A percentile compares a stretch with the other conserved stretches of the same genome.
phyloP scores from a whole-genome alignment of 1,284 basidiomycete species.

The Gomphus bonarii region DNA sequence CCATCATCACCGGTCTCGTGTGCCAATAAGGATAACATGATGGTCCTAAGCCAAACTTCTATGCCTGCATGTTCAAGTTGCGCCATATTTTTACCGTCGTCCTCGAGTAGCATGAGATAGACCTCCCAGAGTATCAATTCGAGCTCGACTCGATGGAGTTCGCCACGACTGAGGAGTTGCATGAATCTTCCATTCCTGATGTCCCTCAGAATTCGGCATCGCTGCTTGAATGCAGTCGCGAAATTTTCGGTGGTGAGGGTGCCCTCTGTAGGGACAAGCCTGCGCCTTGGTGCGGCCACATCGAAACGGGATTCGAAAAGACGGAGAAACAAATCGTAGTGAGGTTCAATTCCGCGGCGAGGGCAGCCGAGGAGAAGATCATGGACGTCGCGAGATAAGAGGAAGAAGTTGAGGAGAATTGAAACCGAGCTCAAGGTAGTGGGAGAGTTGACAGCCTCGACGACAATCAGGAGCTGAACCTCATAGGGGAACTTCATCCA shows the following conservation, averaged over 20 bases:
- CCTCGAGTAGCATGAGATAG: conserved; percentile 11
- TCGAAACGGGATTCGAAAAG: conserved; percentile 7
- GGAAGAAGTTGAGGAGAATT: not conserved
- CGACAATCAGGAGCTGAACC: conserved; percentile 4
- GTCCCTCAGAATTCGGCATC: conserved; percentile 1
- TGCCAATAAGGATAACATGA: not conserved
- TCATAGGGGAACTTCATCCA: conserved; percentile 5
- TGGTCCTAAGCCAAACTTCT: not conserved
- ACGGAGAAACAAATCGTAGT: conserved; percentile 1
- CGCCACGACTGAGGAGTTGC: not conserved
- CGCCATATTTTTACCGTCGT: conserved; percentile 10
- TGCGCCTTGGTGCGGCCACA: not conserved
- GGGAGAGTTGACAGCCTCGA: not conserved
- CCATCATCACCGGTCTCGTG: conserved; percentile 1
- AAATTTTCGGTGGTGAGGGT: not conserved
- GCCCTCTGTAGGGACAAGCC: not conserved
- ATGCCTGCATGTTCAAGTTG: conserved; percentile 4
- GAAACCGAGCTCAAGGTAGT: not conserved
- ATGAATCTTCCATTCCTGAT: not conserved
- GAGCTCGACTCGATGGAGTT: not conserved
- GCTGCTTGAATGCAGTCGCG: conserved; percentile 1
- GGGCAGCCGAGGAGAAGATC: conserved; percentile 4
- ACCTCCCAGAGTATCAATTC: not conserved
- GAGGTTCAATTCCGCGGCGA: not conserved
- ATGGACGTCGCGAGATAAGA: conserved; percentile 5